Base-by-base conservation (phyloP, 768 basidiomycete species). In the Boletus bicolor region DNA sequence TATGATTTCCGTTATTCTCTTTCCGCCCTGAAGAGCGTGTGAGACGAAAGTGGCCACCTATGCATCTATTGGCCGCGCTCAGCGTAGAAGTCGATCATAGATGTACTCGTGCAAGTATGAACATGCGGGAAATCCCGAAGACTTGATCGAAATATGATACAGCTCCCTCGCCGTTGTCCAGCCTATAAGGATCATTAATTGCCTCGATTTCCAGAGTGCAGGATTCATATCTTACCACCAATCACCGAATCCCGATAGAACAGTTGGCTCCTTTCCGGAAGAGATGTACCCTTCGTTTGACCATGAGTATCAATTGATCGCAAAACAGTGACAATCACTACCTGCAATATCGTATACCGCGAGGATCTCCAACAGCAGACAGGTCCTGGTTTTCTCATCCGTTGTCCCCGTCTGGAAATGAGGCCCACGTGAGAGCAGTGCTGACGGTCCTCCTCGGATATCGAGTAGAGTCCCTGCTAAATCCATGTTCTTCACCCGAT, bases 131-230 rank as follows among this genome's bases (percentile, higher is more conserved):
- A 53, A 72, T 73, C 43, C 78, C 79, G 64, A 78, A 76, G 53
- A 75, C 74, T 58, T 70, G 76, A 64, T 82, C 79, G 43, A 78
- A 72, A 43, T 73, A 74, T 54, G 76, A 75, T 52, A 58, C 53
- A 43, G 45, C 52, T 60, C 68, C 58, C 71, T 73, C 64, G 60
- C 73, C 53, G 56, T 71, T 51, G 65, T 70, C 62, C 61, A 68
- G 57, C 63, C 69, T 66, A 51, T 24, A 51, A n/a, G 51, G 45
- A 54, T 49, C 55, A 58, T 59, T 58, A 58, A 60, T 53, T 51
- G 41, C 57, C 53, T 61, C 51, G 51, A 59, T 49, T 51, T 49
- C 37, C 51, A 57, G 54, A 50, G 60, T 63, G 54, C 28, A 35
- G 54, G 44, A 38, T 35, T 66, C 46, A 57, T 62, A 49, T 68